Evolutionary conservation across 2,329 filamentous ascomycete species (phyloP).

Genomic region (Ascochyta fabae): DNA sequence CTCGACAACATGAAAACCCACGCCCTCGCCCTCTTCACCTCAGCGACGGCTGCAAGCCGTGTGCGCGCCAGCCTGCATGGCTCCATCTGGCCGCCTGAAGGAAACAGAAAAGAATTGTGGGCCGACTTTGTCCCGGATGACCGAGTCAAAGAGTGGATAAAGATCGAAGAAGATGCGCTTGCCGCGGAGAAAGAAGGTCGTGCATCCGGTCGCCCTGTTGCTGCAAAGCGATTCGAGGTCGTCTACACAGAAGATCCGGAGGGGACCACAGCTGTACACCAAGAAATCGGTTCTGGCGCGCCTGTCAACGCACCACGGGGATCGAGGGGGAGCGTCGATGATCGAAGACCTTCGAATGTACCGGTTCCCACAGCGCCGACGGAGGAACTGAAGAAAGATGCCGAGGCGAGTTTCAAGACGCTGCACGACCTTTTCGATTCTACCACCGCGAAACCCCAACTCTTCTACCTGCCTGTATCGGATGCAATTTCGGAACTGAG

Average conservation of each 20-base stretch:
- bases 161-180: slow-evolving; percentile 47
- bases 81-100: slow-evolving; percentile 84
- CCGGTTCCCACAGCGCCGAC: slow-evolving; percentile 10
- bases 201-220: slow-evolving; percentile 20
- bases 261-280: slow-evolving; percentile 38
- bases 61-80: slow-evolving; percentile 79
- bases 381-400: slow-evolving; percentile 17
- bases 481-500: slow-evolving; percentile 69
- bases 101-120: slow-evolving; percentile 81
- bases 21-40: slow-evolving; percentile 78
- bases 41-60: slow-evolving; percentile 72
- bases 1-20: slow-evolving; percentile 88
- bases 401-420: slow-evolving; percentile 55
- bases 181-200: slow-evolving; percentile 39
- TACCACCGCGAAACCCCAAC: slow-evolving; percentile 66
- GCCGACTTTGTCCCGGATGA: slow-evolving; percentile 88
- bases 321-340: slow-evolving; percentile 18
- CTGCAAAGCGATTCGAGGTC: slow-evolving; percentile 42
- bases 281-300: slow-evolving; percentile 40
- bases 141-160: slow-evolving; percentile 75
- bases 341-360: not conserved
- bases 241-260: slow-evolving; percentile 32
- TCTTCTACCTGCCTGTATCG: slow-evolving; percentile 71
- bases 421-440: slow-evolving; percentile 67
- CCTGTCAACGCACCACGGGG: slow-evolving; percentile 34